phyloP scores from a whole-genome alignment of 2,329 filamentous ascomycete genomes.

The Alternaria ethzedia region DNA sequence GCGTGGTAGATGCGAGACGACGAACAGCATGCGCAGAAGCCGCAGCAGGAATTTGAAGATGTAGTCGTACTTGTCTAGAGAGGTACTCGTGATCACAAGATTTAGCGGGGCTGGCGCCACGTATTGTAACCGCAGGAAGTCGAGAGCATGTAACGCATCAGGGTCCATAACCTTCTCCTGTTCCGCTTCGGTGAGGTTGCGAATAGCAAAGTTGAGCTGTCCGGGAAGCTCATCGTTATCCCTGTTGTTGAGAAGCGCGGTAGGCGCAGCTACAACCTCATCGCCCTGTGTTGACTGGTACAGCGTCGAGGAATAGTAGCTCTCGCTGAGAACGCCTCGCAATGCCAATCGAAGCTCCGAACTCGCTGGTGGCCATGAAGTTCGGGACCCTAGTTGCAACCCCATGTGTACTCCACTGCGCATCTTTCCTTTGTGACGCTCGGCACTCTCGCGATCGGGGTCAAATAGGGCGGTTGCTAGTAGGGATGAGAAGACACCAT shows the following conservation, averaged over 20 bases:
- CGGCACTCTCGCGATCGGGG: constrained; percentile 78
- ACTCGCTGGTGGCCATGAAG: constrained; percentile 90
- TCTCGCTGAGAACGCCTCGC: constrained; percentile 83
- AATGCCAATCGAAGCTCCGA: constrained; percentile 90
- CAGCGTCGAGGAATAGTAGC: constrained; percentile 59
- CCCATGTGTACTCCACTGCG: constrained; percentile 74
- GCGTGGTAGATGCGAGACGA: constrained; percentile 58
- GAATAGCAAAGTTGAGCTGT: constrained; percentile 73
- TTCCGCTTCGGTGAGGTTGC: constrained; percentile 73
- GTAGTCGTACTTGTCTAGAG: constrained; percentile 80
- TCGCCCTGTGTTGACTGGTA: constrained; percentile 30
- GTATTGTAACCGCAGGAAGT: constrained; percentile 89
- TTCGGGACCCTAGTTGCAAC: constrained; percentile 78
- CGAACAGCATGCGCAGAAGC: constrained; percentile 78
- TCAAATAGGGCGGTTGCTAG: constrained; percentile 86
- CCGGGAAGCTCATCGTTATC: constrained; percentile 51
- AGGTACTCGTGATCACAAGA: constrained; percentile 72
- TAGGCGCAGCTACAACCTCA: not conserved
- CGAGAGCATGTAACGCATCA: constrained; percentile 83
- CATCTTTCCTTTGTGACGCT: constrained; percentile 72
- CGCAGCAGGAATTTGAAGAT: constrained; percentile 83
- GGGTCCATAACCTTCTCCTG: constrained; percentile 84
- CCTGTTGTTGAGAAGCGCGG: constrained; percentile 16
- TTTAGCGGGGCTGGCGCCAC: constrained; percentile 74
- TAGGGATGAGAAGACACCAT: constrained; percentile 80